Evolutionary conservation across 164 flowering plant species (phyloP), one percentile per base, ranked within the genome.

Genomic region (Piper longum): DNA sequence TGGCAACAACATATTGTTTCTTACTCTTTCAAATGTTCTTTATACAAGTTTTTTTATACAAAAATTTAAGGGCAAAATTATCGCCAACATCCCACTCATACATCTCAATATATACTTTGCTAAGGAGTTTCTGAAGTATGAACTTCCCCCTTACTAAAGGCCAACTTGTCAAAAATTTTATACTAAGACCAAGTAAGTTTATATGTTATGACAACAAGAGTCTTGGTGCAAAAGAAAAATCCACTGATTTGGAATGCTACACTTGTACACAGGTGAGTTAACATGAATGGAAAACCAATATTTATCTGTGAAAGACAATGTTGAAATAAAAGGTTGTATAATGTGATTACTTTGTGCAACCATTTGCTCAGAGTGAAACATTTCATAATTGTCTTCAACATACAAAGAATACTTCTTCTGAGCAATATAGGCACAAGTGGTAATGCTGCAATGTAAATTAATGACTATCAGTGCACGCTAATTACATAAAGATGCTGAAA

Each of bases 401-500:
- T 14, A 9, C 3, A 14, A 7, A 7, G 13, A 45, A 14, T 14
- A 45, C 7, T 7, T 9, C 12, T 6, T 14, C 52, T 7, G 1
- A 19, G 75, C 91, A 45, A 88, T 77, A 81, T 85, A 90, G 67
- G 66, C 71, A 60, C 92, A 83, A 59, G 86, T 86, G 5, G 76
- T 61, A 42, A 86, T 64, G 71, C 97, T 90, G 92, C 44, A 69
- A 74, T 63, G 17, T 41, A 5, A 26, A 19, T 17, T 43, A 62
- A 45, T n/a, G 5, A 5, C 18, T 19, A 18, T 58, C 26, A 58
- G 7, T 26, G 36, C n/a, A 58, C 18, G n/a, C n/a, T n/a, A n/a
- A n/a, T n/a, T n/a, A n/a, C n/a, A n/a, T n/a, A n/a, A n/a, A n/a
- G n/a, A n/a, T n/a, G n/a, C n/a, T n/a, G n/a, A n/a, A n/a, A n/a